Evolutionary conservation across 164 flowering plant species (phyloP).

Genomic region (Protea cynaroides): DNA sequence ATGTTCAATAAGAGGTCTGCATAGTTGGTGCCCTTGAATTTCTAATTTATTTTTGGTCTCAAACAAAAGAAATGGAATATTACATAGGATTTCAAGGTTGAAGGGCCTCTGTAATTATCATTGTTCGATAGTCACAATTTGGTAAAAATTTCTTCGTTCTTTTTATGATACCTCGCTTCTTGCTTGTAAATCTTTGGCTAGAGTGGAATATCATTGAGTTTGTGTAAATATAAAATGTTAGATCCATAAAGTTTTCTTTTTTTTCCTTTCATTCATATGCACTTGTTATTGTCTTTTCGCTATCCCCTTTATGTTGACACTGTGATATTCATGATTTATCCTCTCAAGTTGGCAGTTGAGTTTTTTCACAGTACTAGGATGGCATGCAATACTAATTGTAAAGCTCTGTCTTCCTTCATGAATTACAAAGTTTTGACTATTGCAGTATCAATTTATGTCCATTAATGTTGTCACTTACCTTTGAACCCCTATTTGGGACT

Average conservation of each 20-base stretch:
- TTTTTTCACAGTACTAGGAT: too few species aligned
- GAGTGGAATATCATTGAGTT: background rate
- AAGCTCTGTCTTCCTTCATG: too few species aligned
- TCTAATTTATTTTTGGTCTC: background rate
- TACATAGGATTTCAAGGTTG: background rate
- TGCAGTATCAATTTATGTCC: background rate
- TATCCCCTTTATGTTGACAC: background rate
- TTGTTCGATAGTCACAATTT: slow-evolving; percentile 1
- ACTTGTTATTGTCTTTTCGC: background rate
- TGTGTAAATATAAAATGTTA: background rate
- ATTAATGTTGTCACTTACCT: background rate
- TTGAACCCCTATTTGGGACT: too few species aligned
- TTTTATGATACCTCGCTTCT: background rate
- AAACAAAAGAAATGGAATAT: background rate
- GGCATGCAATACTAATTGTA: too few species aligned
- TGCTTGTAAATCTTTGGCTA: background rate
- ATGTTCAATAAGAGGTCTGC: slow-evolving; percentile 28
- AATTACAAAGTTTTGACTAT: too few species aligned
- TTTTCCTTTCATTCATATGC: background rate
- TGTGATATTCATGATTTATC: background rate
- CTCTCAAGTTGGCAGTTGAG: background rate
- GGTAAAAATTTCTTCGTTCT: background rate
- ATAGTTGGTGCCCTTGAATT: slow-evolving; percentile 25
- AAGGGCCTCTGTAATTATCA: slow-evolving; percentile 2
- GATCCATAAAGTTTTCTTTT: background rate